Evolutionary conservation across 768 basidiomycete species (phyloP), one percentile per base, ranked within the genome.

Genomic region (Austroboletus festivus): DNA sequence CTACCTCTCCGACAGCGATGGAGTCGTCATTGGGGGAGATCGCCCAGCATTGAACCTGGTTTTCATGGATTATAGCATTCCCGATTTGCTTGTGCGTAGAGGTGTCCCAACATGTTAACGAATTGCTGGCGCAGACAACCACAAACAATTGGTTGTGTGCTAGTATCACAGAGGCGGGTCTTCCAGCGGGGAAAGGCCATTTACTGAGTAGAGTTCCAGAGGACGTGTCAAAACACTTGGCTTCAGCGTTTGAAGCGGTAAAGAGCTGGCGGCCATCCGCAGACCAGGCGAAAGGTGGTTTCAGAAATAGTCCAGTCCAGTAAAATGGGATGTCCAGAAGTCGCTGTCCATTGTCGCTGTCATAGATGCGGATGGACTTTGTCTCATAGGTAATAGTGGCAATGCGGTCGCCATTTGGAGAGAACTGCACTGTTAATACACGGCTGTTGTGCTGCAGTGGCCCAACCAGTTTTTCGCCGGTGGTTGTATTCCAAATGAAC

Each of bases 351-450:
- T 33, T 21, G 0, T 52, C 37, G 9, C 19, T 18, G 24, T 44
- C 7, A 15, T 47, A 47, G 46, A 52, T 39, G 21, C 31, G 53
- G 30, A 54, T 42, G 3, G 54, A n/a, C n/a, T n/a, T n/a, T n/a
- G n/a, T n/a, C n/a, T n/a, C n/a, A n/a, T n/a, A n/a, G n/a, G n/a
- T 21, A 7, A 31, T 43, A 4, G 47, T 46, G 12, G 50, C 52
- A 15, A 53, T 22, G n/a, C 50, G 49, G 24, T 46, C 35, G 8
- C 52, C 50, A 1, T 5, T n/a, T 0, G 52, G 44, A 22, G 52
- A 53, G 23, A 53, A 46, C 9, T 41, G 41, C 16, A 40, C 41
- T 1, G 23, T 31, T 2, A 39, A 24, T 3, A 42, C 30, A 13
- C 10, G 12, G 6, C 16, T n/a, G 0, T 42, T 20, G n/a, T 48